Base-by-base conservation (phyloP, 2,329 filamentous ascomycete genomes). In the Alternaria sp. region DNA sequence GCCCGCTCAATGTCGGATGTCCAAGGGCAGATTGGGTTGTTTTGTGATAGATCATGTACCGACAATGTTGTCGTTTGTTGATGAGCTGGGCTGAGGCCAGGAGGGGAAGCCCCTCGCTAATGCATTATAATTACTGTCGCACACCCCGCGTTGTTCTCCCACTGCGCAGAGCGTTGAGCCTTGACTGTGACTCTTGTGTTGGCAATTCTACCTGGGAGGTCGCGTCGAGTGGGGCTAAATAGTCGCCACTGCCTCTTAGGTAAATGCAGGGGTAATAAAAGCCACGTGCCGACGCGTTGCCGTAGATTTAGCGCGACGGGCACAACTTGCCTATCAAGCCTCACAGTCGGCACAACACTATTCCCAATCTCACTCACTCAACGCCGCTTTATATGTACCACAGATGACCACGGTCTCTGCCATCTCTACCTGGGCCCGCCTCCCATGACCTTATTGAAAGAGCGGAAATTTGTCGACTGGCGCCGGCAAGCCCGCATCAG, bases 211-310 rank as follows among this genome's bases (percentile, higher is more conserved):
- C 28, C 12, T 32, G 28, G 0, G 21, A 19, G 17, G 28, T 52
- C 17, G 28, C 19, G 30, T 25, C 28, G 28, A 30, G 17, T 15
- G 26, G 25, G 47, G 36, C 36, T 40, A 11, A 40, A 40, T 11
- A 40, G 36, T 40, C 4, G 15, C 36, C 36, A 11, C 13, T 52
- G 19, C 43, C 17, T 26, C 47, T 26, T 46, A 19, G n/a, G n/a
- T 56, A 56, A 30, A 28, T 47, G 44, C 58, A 57, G 45, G 50
- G 55, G 56, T 59, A 36, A 15, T 47, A 28, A 15, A 52, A 40
- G 40, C 50, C 60, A 62, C 60, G 60, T 62, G 60, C 57, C 50
- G 44, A 62, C 60, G 60, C 44, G 60, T 32, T 55, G 43, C 44
- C 50, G 25, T 51, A 44, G 36, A 13, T 26, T 59, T 59, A 62